Conservation (phyloP, 345 rosid species). For the Crucihimalaya himalaica region DNA sequence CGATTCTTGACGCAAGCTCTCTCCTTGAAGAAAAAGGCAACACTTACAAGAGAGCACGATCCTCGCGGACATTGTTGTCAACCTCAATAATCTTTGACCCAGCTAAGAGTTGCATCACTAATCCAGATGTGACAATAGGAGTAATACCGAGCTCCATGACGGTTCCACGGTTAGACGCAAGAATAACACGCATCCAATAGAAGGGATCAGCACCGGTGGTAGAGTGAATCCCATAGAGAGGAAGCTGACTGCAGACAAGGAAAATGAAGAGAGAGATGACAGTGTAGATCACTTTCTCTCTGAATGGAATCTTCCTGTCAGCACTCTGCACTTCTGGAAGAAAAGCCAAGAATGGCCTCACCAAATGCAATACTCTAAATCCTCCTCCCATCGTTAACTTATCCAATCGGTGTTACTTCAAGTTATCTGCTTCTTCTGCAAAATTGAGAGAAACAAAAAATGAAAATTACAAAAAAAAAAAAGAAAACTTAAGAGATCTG, state of each 20-base stretch:
- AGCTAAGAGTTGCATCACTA: slow-evolving; percentile 75
- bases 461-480: too few relatives aligned
- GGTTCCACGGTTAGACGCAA: slow-evolving; percentile 78
- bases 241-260: slow-evolving; percentile 79
- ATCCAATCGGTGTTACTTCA: neutral
- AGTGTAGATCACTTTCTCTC: slow-evolving; percentile 79
- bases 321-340: slow-evolving; percentile 78
- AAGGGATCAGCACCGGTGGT: slow-evolving; percentile 79
- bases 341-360: slow-evolving; percentile 70
- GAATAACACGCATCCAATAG: slow-evolving; percentile 84
- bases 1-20: neutral
- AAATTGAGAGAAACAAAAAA: neutral
- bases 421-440: slow-evolving; percentile 3
- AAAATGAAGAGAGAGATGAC: slow-evolving; percentile 76
- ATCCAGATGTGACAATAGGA: slow-evolving; percentile 76
- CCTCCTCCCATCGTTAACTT: slow-evolving; percentile 60
- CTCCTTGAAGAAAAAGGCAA: neutral
- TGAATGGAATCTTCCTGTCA: slow-evolving; percentile 69
- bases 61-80: slow-evolving; percentile 80
- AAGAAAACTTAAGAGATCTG: too few relatives aligned
- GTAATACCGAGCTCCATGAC: slow-evolving; percentile 88
- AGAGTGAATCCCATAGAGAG: slow-evolving; percentile 69
- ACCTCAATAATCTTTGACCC: slow-evolving; percentile 79
- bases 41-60: slow-evolving; percentile 75
- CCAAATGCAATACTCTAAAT: slow-evolving; percentile 74